These are phyloP conservation scores for Ophiostoma ulmi DNA, from an alignment of 2,329 filamentous ascomycete genomes.

Conservation along the genomic window DNA sequence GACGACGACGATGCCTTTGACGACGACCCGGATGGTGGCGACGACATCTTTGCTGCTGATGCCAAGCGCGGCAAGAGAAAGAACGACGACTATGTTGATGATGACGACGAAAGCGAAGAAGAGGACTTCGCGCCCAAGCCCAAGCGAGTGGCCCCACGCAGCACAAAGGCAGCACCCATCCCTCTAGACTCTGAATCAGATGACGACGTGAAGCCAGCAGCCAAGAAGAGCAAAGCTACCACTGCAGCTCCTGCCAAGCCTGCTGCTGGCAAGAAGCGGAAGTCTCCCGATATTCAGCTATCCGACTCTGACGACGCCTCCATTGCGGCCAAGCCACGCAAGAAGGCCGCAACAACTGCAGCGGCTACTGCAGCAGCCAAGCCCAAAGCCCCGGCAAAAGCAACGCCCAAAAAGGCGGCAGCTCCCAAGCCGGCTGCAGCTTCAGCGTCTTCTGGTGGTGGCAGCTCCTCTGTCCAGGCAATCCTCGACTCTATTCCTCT, in stretches of 20 bases:
- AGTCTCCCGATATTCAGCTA: conserved; percentile 50
- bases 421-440: conserved; percentile 33
- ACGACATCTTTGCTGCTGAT: conserved; percentile 78
- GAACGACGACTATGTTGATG: conserved; percentile 67
- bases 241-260: conserved; percentile 16
- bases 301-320: conserved; percentile 52
- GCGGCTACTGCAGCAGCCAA: conserved; percentile 29
- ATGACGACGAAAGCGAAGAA: conserved; percentile 57
- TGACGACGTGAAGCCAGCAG: conserved; percentile 32
- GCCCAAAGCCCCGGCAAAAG: conserved; percentile 51
- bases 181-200: conserved; percentile 34
- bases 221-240: conserved; percentile 34
- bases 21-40: conserved; percentile 66
- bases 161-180: conserved; percentile 36
- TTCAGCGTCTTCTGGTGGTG: conserved; percentile 45
- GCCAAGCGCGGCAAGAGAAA: conserved; percentile 61
- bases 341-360: conserved; percentile 48
- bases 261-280: conserved; percentile 48
- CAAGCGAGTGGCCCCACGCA: conserved; percentile 49
- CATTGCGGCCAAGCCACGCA: conserved; percentile 46
- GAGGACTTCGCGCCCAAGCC: conserved; percentile 60
- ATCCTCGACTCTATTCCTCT: conserved; percentile 86
- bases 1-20: conserved; percentile 55
- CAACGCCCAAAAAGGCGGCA: conserved; percentile 21
- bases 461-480: conserved; percentile 63